A percentile compares a stretch with the other conserved stretches of the same genome.
phyloP scores from a whole-genome alignment of 306 rosid species.

The Cucurbita argyrosperma region DNA sequence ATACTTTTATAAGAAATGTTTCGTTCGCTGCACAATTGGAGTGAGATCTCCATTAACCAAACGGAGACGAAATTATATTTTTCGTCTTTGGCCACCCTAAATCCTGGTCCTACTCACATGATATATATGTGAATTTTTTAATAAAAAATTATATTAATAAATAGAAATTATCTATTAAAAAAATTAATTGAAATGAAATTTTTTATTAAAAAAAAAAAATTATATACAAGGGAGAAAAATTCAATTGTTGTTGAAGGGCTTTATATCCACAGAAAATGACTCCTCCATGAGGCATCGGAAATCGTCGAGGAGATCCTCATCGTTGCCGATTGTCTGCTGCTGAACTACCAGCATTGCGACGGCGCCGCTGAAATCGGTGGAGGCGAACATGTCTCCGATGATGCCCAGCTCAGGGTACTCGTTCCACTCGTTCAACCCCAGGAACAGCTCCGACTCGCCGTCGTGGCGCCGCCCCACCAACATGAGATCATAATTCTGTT shows the following conservation, averaged over 20 bases:
- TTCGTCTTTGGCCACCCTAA: too few relatives aligned
- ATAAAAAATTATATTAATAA: too few relatives aligned
- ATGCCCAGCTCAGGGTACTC: conserved; percentile 53
- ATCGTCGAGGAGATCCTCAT: background rate
- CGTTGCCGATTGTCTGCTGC: conserved; percentile 21
- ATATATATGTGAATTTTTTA: too few relatives aligned
- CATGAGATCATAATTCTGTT: conserved; percentile 24
- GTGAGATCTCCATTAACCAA: too few relatives aligned
- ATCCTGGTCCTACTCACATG: too few relatives aligned
- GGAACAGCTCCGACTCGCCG: conserved; percentile 14
- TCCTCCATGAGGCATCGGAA: conserved; percentile 2
- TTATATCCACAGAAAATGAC: background rate
- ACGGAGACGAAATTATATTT: too few relatives aligned
- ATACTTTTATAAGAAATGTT: too few relatives aligned
- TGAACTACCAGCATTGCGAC: conserved; percentile 46
- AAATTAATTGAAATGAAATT: too few relatives aligned
- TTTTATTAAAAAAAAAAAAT: too few relatives aligned
- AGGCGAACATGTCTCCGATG: conserved; percentile 37
- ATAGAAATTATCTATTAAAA: too few relatives aligned
- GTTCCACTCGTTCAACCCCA: conserved; percentile 37
- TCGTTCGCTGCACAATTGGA: too few relatives aligned
- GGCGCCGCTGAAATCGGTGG: conserved; percentile 18
- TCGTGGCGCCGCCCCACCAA: conserved; percentile 45
- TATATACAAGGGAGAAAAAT: too few relatives aligned
- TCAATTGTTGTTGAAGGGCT: background rate